Evolutionary conservation across 2,329 filamentous ascomycete genomes (phyloP).

Genomic region (Hypomyces rosellus): DNA sequence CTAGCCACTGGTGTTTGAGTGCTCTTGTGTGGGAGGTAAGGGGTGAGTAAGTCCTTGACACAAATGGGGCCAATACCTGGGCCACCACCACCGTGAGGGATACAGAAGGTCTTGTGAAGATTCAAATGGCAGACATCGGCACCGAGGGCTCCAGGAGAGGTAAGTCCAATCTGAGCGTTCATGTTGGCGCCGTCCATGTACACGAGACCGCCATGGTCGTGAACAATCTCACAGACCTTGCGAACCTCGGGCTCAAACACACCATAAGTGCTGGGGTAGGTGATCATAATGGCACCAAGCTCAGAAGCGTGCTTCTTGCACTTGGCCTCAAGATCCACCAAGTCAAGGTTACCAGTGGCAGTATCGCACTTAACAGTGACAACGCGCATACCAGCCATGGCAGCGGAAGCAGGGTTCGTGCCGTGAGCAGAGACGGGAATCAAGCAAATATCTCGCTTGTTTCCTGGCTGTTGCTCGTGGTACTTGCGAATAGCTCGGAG

Average conservation of each 20-base stretch:
- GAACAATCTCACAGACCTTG: conserved; percentile 77
- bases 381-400: conserved; percentile 94
- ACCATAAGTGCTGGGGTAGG: conserved; percentile 90
- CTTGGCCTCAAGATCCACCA: conserved; percentile 79
- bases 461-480: conserved; percentile 60
- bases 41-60: conserved; percentile 72
- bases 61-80: conserved; percentile 92
- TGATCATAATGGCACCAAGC: conserved; percentile 91
- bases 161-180: conserved; percentile 95
- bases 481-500: conserved; percentile 83
- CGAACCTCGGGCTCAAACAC: conserved; percentile 90
- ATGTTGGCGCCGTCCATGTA: conserved; percentile 99
- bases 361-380: conserved; percentile 87
- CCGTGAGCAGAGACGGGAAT: conserved; percentile 94
- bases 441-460: conserved; percentile 82
- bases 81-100: conserved; percentile 90
- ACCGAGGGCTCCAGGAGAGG: conserved; percentile 89
- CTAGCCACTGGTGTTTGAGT: conserved; percentile 62
- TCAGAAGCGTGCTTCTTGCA: conserved; percentile 82
- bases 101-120: conserved; percentile 98
- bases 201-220: conserved; percentile 82
- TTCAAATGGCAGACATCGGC: conserved; percentile 97
- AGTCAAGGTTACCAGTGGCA: conserved; percentile 81
- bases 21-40: conserved; percentile 50
- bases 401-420: conserved; percentile 90